A percentile compares a stretch with the other conserved stretches of the same genome.
Conservation (phyloP, 2,329 filamentous ascomycete species). For the Immersiporthe knoxdaviesiana region DNA sequence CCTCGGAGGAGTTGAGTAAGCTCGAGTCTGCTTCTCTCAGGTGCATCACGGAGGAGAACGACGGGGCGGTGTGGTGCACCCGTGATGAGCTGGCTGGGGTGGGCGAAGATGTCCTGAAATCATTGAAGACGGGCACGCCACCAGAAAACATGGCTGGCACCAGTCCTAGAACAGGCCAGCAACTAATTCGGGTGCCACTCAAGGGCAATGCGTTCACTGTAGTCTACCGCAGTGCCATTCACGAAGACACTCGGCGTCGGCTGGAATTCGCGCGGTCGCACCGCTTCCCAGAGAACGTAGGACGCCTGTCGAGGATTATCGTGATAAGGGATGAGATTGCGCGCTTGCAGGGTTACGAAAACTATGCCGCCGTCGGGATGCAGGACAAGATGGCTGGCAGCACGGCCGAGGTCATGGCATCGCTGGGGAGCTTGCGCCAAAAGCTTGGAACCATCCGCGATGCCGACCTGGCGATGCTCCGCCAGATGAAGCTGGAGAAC, state of each 20-base stretch:
- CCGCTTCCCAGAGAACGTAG: not conserved
- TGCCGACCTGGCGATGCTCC: not conserved
- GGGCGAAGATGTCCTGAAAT: not conserved
- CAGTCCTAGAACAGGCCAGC: not conserved
- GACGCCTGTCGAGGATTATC: not conserved
- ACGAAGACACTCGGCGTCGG: not conserved
- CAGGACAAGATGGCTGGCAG: not conserved
- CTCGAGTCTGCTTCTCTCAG: not conserved
- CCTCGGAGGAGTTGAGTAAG: not conserved
- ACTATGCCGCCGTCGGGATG: not conserved
- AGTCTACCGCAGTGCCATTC: not conserved
- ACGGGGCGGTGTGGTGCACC: not conserved
- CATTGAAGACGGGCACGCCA: not conserved
- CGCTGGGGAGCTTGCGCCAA: not conserved
- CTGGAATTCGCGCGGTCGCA: not conserved
- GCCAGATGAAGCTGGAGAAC: not conserved
- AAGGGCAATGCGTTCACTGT: not conserved
- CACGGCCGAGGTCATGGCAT: not conserved
- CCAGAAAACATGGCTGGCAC: not conserved
- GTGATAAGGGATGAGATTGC: not conserved
- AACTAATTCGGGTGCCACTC: not conserved
- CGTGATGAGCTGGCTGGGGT: not conserved
- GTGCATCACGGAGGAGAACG: not conserved
- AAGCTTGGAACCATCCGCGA: not conserved
- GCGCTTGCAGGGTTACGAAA: not conserved